Percentiles rank a stretch among this genome's conserved stretches.
Evolutionary conservation across 2,329 filamentous ascomycete species (phyloP).

Genomic region (Clonostachys chloroleuca): DNA sequence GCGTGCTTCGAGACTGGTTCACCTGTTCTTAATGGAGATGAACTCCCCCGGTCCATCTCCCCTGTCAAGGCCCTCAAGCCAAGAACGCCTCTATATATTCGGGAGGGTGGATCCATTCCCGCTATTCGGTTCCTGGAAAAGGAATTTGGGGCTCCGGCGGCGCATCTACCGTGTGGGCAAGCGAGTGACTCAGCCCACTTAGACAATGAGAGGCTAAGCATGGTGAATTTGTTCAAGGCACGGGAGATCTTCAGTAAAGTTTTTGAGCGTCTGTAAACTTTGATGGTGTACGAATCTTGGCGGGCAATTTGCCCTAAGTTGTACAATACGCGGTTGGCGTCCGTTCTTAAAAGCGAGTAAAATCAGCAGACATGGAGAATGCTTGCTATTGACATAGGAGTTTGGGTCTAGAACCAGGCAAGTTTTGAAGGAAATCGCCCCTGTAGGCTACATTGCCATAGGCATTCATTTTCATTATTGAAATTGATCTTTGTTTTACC

Average conservation of each 20-base stretch:
- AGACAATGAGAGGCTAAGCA: conserved; percentile 87
- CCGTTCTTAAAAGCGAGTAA: background rate
- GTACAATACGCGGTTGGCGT: background rate
- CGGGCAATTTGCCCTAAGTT: background rate
- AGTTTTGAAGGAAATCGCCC: too few species aligned
- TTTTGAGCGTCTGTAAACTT: conserved; percentile 59
- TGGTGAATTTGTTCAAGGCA: conserved; percentile 86
- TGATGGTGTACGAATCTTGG: background rate
- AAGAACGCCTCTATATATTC: conserved; percentile 80
- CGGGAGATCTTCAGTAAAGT: conserved; percentile 87
- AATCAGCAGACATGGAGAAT: too few species aligned
- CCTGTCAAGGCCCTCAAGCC: conserved; percentile 17
- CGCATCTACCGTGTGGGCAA: conserved; percentile 90
- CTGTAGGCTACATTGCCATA: too few species aligned
- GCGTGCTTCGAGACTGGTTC: conserved; percentile 33
- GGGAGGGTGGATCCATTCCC: conserved; percentile 93
- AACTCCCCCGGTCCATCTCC: conserved; percentile 2
- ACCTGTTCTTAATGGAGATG: conserved; percentile 1
- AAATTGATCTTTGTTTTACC: too few species aligned
- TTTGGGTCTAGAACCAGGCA: too few species aligned
- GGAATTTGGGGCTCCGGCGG: conserved; percentile 85
- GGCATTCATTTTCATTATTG: too few species aligned
- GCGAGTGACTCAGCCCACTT: conserved; percentile 92
- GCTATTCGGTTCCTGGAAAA: conserved; percentile 93
- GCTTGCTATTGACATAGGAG: too few species aligned